These are phyloP conservation scores for Phaeophleospora eucalypticola DNA, from an alignment of 2,329 filamentous ascomycete species.

Conservation along the genomic window DNA sequence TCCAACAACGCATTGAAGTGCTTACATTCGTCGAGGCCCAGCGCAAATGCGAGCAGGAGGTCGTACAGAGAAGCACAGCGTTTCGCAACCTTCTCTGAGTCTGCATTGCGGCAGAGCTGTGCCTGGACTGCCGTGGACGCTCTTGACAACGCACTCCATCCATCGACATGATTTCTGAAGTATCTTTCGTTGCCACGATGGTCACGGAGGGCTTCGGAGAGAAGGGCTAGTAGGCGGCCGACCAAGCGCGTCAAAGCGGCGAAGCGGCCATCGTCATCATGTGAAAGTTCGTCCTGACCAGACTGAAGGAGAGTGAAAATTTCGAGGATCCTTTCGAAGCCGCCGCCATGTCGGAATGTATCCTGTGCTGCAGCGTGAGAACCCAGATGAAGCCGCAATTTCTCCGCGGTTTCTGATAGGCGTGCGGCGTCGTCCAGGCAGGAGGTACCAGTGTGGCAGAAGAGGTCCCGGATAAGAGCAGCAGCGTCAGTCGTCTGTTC, in stretches of 20 bases:
- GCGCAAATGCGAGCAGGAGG: conserved; percentile 12
- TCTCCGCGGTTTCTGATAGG: conserved; percentile 16
- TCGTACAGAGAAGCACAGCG: conserved; percentile 10
- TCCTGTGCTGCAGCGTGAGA: conserved; percentile 22
- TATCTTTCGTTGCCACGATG: conserved; percentile 86
- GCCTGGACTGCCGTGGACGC: conserved; percentile 55
- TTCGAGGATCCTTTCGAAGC: conserved; percentile 28
- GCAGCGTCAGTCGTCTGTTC: conserved; percentile 25
- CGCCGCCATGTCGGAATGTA: conserved; percentile 29
- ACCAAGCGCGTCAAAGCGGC: conserved; percentile 4
- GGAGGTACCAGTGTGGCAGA: conserved; percentile 14
- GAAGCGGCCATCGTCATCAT: conserved; percentile 1
- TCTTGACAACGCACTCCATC: conserved; percentile 73
- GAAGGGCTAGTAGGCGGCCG: conserved; percentile 40
- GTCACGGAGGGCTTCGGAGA: conserved; percentile 70
- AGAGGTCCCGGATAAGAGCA: conserved; percentile 22
- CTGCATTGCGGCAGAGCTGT: background rate
- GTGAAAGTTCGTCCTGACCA: conserved; percentile 6
- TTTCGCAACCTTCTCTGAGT: conserved; percentile 2
- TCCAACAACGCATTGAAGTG: background rate
- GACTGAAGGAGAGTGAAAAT: conserved; percentile 7
- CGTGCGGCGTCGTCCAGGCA: conserved; percentile 13
- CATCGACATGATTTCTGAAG: conserved; percentile 71
- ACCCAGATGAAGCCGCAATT: conserved; percentile 19
- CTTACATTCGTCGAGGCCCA: conserved; percentile 2